These are phyloP conservation scores for Chimonanthus praecox DNA, from an alignment of 164 flowering plant species.

Conservation along the genomic window DNA sequence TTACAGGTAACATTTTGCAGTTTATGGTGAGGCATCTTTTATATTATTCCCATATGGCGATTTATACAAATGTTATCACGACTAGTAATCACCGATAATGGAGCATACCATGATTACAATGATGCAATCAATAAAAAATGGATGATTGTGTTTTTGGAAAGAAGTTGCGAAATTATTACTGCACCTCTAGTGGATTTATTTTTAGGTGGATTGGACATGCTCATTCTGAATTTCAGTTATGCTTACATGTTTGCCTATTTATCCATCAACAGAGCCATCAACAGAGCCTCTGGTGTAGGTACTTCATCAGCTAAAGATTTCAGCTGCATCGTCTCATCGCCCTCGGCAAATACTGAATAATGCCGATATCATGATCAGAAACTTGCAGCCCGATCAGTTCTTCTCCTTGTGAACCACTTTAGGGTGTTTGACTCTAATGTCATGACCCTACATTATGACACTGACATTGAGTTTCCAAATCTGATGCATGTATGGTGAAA, in stretches of 20 bases:
- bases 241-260: neutral
- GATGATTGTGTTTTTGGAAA: no score
- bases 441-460: slow-evolving; percentile 37
- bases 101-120: no score
- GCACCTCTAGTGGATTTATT: no score
- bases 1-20: no score
- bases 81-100: no score
- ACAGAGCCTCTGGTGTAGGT: neutral
- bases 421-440: slow-evolving; percentile 26
- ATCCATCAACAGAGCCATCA: neutral
- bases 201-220: neutral
- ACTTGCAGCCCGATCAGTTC: neutral
- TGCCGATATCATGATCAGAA: slow-evolving; percentile 41
- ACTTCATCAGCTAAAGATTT: neutral
- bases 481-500: slow-evolving; percentile 22
- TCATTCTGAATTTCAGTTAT: neutral
- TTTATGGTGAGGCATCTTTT: no score
- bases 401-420: slow-evolving; percentile 49
- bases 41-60: no score
- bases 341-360: neutral
- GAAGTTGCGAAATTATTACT: no score
- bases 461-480: slow-evolving; percentile 39
- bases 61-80: no score
- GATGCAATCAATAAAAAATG: no score
- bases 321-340: neutral